Percentiles rank a stretch among this genome's conserved stretches.
Evolutionary conservation across 2,329 filamentous ascomycete species (phyloP).

Genomic region (Cercospora nicotianae): DNA sequence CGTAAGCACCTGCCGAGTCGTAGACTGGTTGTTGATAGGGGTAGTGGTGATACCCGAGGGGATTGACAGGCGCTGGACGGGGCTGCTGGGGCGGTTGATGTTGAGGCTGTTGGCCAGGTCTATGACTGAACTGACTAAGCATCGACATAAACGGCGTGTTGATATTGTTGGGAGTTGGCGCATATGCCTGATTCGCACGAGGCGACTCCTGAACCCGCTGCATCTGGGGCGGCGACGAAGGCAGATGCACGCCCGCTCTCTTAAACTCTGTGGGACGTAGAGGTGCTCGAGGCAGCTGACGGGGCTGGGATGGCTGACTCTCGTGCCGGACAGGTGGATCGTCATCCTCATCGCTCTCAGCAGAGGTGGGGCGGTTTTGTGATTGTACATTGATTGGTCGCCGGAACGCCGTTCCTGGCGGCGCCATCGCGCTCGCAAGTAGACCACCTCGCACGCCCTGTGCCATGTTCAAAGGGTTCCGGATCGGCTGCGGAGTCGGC

Average conservation of each 20-base stretch:
- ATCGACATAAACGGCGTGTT: conserved; percentile 17
- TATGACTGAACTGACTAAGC: conserved; percentile 14
- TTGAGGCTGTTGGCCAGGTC: background rate
- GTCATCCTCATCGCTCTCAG: conserved; percentile 47
- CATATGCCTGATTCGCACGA: background rate
- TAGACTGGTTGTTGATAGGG: conserved; percentile 28
- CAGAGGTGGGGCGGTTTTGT: conserved; percentile 19
- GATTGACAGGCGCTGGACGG: background rate
- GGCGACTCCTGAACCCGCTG: conserved; percentile 35
- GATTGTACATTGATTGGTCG: conserved; percentile 38
- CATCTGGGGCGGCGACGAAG: conserved; percentile 35
- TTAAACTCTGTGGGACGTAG: conserved; percentile 62
- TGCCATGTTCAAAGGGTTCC: conserved; percentile 2
- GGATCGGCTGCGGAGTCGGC: conserved; percentile 24
- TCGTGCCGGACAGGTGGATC: conserved; percentile 40
- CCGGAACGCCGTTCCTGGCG: conserved; percentile 71
- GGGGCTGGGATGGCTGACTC: conserved; percentile 6
- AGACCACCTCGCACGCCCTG: conserved; percentile 38
- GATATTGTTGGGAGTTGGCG: background rate
- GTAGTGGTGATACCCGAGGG: conserved; percentile 6
- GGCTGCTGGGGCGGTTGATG: background rate
- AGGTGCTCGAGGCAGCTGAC: conserved; percentile 44
- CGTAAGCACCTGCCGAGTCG: conserved; percentile 48
- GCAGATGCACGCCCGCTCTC: conserved; percentile 41
- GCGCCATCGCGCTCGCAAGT: conserved; percentile 67